These are phyloP conservation scores for Paracoccidioides lutzii DNA, from an alignment of 2,329 filamentous ascomycete species.

Conservation along the genomic window DNA sequence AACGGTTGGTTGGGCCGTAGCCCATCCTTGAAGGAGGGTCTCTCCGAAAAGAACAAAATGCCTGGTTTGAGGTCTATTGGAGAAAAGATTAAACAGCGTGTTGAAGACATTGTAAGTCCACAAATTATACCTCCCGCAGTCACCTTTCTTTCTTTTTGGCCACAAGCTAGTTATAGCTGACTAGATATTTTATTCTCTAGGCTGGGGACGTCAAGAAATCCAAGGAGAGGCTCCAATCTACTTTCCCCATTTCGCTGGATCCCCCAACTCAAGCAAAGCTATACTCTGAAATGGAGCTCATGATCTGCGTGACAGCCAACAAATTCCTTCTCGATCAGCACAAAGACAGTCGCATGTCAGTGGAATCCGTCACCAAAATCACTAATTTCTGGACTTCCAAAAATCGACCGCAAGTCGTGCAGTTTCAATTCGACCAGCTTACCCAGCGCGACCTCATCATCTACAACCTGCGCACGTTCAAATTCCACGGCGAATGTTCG, in stretches of 20 bases:
- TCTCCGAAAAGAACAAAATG: conserved; percentile 18
- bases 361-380: conserved; percentile 28
- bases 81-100: conserved; percentile 28
- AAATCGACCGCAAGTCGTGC: conserved; percentile 35
- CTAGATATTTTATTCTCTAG: conserved; percentile 8
- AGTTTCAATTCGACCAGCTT: conserved; percentile 41
- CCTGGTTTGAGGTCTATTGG: conserved; percentile 22
- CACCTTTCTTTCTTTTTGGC: not conserved
- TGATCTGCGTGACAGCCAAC: conserved; percentile 34
- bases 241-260: conserved; percentile 28
- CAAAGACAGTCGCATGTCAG: conserved; percentile 25
- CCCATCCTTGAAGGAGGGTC: conserved; percentile 19
- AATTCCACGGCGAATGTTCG: conserved; percentile 33
- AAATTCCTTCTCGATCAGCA: conserved; percentile 33
- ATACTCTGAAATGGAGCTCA: conserved; percentile 34
- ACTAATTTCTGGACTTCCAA: conserved; percentile 32
- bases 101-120: conserved; percentile 24
- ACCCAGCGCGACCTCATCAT: conserved; percentile 38
- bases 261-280: conserved; percentile 31
- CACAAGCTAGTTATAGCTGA: not conserved
- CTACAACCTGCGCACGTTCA: conserved; percentile 33
- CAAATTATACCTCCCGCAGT: conserved; percentile 1
- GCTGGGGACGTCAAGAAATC: conserved; percentile 18
- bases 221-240: conserved; percentile 14
- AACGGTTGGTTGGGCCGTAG: conserved; percentile 29